Base-by-base conservation (phyloP, 2,329 filamentous ascomycete genomes). In the Paramyrothecium sp. region DNA sequence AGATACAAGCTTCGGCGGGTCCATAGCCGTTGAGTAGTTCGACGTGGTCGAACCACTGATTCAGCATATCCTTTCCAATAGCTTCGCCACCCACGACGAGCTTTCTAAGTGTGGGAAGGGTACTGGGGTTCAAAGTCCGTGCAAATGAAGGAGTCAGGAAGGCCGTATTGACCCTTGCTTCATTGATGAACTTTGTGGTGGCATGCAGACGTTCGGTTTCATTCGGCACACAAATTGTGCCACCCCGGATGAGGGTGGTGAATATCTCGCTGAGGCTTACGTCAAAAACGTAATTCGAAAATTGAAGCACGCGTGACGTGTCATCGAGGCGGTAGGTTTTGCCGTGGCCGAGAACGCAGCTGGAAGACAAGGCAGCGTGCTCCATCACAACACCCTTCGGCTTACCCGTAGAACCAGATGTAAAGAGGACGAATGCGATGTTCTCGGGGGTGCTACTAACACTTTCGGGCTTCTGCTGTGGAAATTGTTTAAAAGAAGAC, bases 121-220 rank as follows among this genome's bases (percentile, higher is more conserved):
- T 1, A 60, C 58, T 12, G 4, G 58, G 55, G 1, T 23, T 17
- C 3, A 60, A 52, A 1, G 61, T 57, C 13, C 61, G 63, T 1
- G 61, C 61, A 7, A 67, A 19, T 0, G 66, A 66, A 1, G 66
- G 66, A 0, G 66, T 68, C 1, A 68, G 20, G 41, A 65, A 65
- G 4, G 65, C 56, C 52, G 59, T 65, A 19, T 59, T 65, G 20
- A 59, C 60, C 2, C 34, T 53, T 0, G 59, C 56, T 0, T 55
- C 23, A 17, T 60, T 61, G 8, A 68, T 65, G 1, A 62, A 58
- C 0, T 53, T 55, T 0, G 60, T 54, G 0, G 68, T 51, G 7
- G 60, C 51, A 22, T 58, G 58, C 34, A 58, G 50, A 0, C 62
- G 59, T 58, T 63, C 63, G 10, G 66, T 58, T 1, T 68, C 66